These are phyloP conservation scores for Pelargonium citronellum DNA, from an alignment of 441 rosid genomes.

Conservation along the genomic window DNA sequence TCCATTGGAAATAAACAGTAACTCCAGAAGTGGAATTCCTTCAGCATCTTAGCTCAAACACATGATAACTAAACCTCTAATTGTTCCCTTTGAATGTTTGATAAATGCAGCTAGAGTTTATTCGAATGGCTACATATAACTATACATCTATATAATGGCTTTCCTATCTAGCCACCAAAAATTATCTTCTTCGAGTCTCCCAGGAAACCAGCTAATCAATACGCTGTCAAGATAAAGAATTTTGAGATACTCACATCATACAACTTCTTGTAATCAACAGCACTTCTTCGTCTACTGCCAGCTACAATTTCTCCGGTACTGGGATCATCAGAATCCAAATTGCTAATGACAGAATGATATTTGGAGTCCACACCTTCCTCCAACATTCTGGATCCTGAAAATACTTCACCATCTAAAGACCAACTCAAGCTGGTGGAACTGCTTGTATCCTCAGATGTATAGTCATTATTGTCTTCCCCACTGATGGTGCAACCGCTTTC, in stretches of 20 bases:
- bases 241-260: conserved; percentile 58
- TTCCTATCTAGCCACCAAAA: background rate
- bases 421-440: conserved; percentile 70
- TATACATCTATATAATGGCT: background rate
- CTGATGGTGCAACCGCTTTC: conserved; percentile 38
- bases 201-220: background rate
- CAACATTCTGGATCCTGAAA: conserved; percentile 43
- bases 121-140: conserved; percentile 5
- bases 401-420: conserved; percentile 59
- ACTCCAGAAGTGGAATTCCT: background rate
- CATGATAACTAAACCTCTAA: background rate
- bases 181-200: background rate
- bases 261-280: conserved; percentile 79
- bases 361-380: conserved; percentile 30
- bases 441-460: conserved; percentile 38
- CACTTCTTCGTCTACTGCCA: conserved; percentile 73
- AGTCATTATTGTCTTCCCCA: conserved; percentile 44
- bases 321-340: conserved; percentile 46
- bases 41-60: background rate
- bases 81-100: background rate
- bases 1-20: background rate
- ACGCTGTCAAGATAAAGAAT: background rate
- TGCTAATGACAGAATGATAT: conserved; percentile 36
- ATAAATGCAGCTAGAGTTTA: conserved; percentile 1
- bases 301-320: conserved; percentile 54